phyloP scores from a whole-genome alignment of 2,329 filamentous ascomycete species.

The Mycosphaerella arachidis region DNA sequence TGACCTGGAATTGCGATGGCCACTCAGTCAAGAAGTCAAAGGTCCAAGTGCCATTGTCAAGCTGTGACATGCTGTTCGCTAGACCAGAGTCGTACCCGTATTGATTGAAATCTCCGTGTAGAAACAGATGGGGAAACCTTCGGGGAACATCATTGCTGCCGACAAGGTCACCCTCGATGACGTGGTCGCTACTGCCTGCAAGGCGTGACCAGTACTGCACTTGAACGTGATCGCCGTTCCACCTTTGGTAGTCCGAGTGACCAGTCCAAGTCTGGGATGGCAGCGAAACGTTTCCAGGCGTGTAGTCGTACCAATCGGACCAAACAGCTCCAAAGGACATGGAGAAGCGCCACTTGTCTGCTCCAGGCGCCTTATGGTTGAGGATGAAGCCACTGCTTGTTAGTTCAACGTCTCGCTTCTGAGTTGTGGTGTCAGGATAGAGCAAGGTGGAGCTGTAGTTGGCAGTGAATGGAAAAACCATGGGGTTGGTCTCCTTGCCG shows the following conservation, averaged over 20 bases:
- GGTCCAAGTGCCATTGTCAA: constrained; percentile 50
- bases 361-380: constrained; percentile 57
- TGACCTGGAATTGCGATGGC: constrained; percentile 58
- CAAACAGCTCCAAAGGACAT: constrained; percentile 58
- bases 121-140: constrained; percentile 59
- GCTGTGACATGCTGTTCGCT: constrained; percentile 49
- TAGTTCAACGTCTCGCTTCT: constrained; percentile 25
- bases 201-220: constrained; percentile 60
- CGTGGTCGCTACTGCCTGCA: constrained; percentile 56
- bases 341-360: constrained; percentile 59
- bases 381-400: constrained; percentile 45
- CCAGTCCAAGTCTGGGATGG: constrained; percentile 53
- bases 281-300: constrained; percentile 48
- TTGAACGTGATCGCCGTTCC: constrained; percentile 58
- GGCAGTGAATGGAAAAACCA: constrained; percentile 52
- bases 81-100: constrained; percentile 61
- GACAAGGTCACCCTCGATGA: constrained; percentile 56
- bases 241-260: constrained; percentile 51
- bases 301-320: constrained; percentile 56
- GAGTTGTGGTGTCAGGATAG: constrained; percentile 30
- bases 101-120: constrained; percentile 59
- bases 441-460: constrained; percentile 58
- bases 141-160: constrained; percentile 38
- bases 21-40: constrained; percentile 61
- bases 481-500: constrained; percentile 54